A percentile compares a stretch with the other conserved stretches of the same genome.
These are phyloP conservation scores for Hydnomerulius pinastri DNA, from an alignment of 768 basidiomycete genomes.

Conservation along the genomic window DNA sequence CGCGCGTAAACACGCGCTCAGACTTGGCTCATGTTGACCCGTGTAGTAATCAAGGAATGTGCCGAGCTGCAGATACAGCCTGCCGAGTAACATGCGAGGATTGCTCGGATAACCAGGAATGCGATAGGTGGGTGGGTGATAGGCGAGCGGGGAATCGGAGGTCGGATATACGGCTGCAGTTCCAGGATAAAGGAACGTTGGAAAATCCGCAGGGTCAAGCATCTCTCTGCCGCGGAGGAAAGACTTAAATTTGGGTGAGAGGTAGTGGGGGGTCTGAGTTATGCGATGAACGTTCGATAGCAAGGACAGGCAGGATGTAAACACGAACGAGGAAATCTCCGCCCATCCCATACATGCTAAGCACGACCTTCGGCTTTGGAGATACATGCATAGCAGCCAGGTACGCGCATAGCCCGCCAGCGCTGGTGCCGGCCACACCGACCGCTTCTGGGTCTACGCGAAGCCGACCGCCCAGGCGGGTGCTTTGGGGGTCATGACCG, in stretches of 20 bases:
- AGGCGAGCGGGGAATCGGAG: slow-evolving; percentile 48
- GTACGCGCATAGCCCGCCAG: slow-evolving; percentile 66
- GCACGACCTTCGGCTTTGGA: slow-evolving; percentile 54
- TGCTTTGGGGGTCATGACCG: not conserved
- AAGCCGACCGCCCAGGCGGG: slow-evolving; percentile 18
- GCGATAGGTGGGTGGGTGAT: slow-evolving; percentile 43
- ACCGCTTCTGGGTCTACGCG: slow-evolving; percentile 46
- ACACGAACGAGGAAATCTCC: slow-evolving; percentile 52
- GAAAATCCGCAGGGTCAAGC: slow-evolving; percentile 49
- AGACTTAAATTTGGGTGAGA: slow-evolving; percentile 45
- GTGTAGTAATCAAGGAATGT: slow-evolving; percentile 60
- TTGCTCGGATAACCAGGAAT: slow-evolving; percentile 64
- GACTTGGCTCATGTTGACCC: slow-evolving; percentile 41
- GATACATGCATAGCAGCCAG: slow-evolving; percentile 55
- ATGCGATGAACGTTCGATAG: not conserved
- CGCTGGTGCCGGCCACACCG: slow-evolving; percentile 57
- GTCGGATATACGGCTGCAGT: slow-evolving; percentile 24
- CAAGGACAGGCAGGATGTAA: not conserved
- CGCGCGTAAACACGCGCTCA: slow-evolving; percentile 45
- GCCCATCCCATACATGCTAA: slow-evolving; percentile 67
- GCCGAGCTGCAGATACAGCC: slow-evolving; percentile 63
- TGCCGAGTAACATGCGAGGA: slow-evolving; percentile 58
- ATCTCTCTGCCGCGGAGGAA: slow-evolving; percentile 61
- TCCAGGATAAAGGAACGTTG: slow-evolving; percentile 49
- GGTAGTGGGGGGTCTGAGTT: slow-evolving; percentile 53